Percentiles rank a stretch among this genome's conserved stretches.
Evolutionary conservation across 116 monocot species (phyloP).

Genomic region (Phalaenopsis hybrid): DNA sequence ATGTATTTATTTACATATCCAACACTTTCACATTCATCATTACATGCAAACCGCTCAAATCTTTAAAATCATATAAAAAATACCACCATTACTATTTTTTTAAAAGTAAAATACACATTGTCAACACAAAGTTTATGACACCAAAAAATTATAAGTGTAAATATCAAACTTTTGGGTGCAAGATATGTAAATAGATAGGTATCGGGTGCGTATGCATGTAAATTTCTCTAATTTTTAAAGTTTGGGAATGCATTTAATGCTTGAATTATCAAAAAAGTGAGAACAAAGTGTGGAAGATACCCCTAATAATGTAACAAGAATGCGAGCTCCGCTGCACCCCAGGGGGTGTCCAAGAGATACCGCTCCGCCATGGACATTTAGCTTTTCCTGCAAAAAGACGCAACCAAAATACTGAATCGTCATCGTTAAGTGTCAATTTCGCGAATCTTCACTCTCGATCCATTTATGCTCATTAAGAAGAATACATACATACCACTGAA

Average conservation of each 20-base stretch:
- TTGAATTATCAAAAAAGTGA: background rate
- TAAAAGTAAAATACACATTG: no score
- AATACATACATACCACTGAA: no score
- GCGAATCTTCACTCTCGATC: background rate
- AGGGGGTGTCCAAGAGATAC: constrained; percentile 56
- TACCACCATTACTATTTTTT: no score
- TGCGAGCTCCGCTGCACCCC: constrained; percentile 52
- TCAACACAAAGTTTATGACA: no score
- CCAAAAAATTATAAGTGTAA: no score
- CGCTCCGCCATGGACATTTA: constrained; percentile 70
- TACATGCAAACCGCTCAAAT: no score
- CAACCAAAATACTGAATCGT: background rate
- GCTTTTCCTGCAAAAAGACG: constrained; percentile 43
- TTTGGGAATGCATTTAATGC: background rate
- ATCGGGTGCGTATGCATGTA: no score
- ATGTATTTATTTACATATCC: no score
- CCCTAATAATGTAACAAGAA: constrained; percentile 50
- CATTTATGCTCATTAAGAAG: background rate
- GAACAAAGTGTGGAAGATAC: constrained; percentile 13
- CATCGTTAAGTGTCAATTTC: background rate
- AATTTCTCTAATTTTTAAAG: background rate
- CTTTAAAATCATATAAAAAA: no score
- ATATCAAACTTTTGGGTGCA: no score
- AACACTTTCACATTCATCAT: no score
- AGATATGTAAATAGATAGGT: no score